phyloP scores from a whole-genome alignment of 129 eudicot species.

The Tagetes patula region DNA sequence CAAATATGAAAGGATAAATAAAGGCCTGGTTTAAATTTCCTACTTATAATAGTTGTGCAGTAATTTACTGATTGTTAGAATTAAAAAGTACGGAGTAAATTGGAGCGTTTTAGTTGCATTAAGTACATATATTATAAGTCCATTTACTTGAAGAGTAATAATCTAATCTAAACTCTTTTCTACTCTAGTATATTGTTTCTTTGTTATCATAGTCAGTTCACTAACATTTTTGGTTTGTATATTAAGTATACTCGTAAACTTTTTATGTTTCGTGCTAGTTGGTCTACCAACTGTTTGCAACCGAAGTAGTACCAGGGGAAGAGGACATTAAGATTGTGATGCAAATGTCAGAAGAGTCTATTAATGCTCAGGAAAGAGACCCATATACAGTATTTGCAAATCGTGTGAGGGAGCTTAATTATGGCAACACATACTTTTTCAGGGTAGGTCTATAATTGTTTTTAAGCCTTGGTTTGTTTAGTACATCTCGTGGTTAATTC shows the following conservation, averaged over 20 bases:
- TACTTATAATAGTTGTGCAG: neutral
- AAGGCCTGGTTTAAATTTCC: neutral
- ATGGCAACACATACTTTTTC: conserved; percentile 82
- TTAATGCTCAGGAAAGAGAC: conserved; percentile 96
- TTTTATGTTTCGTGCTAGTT: conserved; percentile 46
- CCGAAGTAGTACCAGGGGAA: conserved; percentile 73
- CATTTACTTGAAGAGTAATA: neutral
- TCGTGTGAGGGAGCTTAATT: conserved; percentile 88
- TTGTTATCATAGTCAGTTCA: conserved; percentile 7
- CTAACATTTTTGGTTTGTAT: neutral
- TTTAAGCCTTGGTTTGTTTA: neutral
- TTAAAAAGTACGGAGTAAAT: neutral
- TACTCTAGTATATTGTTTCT: neutral
- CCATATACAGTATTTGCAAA: conserved; percentile 88
- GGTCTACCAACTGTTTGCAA: conserved; percentile 86
- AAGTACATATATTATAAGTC: neutral
- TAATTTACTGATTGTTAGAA: conserved; percentile 1
- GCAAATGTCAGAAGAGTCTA: conserved; percentile 94
- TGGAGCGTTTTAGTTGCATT: conserved; percentile 2
- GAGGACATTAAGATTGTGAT: conserved; percentile 83
- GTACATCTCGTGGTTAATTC: conserved; percentile 12
- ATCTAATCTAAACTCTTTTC: neutral
- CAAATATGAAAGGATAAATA: neutral
- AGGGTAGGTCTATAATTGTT: conserved; percentile 48
- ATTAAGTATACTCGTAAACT: neutral